phyloP scores from a whole-genome alignment of 2,329 filamentous ascomycete species.

The Pseudogymnoascus sp. region DNA sequence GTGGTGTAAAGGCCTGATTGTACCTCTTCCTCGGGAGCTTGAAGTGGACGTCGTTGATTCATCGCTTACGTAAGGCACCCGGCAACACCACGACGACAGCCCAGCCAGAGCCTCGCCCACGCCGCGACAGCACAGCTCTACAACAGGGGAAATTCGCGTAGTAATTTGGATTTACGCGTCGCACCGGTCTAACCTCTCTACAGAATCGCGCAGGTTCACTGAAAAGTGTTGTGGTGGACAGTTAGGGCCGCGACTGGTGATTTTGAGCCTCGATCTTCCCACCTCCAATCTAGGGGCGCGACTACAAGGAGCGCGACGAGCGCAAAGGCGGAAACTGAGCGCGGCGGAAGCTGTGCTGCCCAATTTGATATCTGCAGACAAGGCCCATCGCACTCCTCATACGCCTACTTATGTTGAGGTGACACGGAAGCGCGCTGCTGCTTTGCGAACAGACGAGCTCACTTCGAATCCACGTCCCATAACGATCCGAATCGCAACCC shows the following conservation, averaged over 20 bases:
- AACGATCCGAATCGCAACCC: background rate
- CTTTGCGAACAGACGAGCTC: background rate
- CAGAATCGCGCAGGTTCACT: slow-evolving; percentile 10
- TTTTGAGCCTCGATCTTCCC: slow-evolving; percentile 6
- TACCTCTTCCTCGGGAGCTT: background rate
- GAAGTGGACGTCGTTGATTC: slow-evolving; percentile 11
- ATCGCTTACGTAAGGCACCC: slow-evolving; percentile 1
- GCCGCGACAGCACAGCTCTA: slow-evolving; percentile 21
- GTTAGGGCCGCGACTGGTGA: background rate
- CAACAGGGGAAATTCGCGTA: slow-evolving; percentile 19
- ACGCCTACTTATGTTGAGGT: background rate
- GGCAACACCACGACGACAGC: slow-evolving; percentile 12
- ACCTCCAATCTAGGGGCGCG: background rate
- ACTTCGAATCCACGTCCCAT: background rate
- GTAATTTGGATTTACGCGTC: slow-evolving; percentile 28
- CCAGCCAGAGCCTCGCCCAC: background rate
- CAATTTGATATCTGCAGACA: background rate
- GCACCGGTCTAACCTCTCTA: slow-evolving; percentile 19
- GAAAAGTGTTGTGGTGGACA: slow-evolving; percentile 3
- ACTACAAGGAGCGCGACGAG: background rate
- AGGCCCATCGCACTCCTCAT: background rate
- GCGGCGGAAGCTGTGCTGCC: background rate
- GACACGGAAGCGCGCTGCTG: background rate
- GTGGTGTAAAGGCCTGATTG: slow-evolving; percentile 7
- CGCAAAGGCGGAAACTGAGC: background rate